phyloP scores from a whole-genome alignment of 352 stramenopile species.

The Thalassiosira hispida region DNA sequence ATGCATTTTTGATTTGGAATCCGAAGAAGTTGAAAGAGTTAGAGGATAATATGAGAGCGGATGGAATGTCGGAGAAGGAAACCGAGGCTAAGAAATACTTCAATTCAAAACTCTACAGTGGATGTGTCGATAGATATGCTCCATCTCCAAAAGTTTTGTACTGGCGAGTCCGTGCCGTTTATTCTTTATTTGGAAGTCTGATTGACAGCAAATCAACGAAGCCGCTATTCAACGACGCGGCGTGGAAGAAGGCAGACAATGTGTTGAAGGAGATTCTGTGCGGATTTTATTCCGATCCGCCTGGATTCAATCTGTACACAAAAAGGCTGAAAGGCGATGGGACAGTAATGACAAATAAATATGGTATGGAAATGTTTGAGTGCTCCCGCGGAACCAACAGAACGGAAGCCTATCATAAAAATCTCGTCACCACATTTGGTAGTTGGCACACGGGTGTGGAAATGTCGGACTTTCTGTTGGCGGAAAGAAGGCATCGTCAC shows the following conservation, averaged over 20 bases:
- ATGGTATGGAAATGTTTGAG: constrained; percentile 24
- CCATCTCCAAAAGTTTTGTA: constrained; percentile 32
- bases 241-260: constrained; percentile 45
- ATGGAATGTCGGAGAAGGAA: constrained; percentile 11
- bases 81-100: constrained; percentile 9
- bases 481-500: constrained; percentile 13
- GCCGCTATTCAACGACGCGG: constrained; percentile 34
- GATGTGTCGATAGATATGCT: constrained; percentile 10
- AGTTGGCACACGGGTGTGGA: constrained; percentile 32
- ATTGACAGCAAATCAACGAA: constrained; percentile 25
- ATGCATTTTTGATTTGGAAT: constrained; percentile 22
- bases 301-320: constrained; percentile 23
- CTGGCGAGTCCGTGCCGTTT: constrained; percentile 41
- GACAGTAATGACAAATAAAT: neutral
- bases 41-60: constrained; percentile 7
- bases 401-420: constrained; percentile 40
- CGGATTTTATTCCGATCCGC: constrained; percentile 28
- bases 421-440: constrained; percentile 36
- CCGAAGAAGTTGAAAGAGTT: constrained; percentile 7
- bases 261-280: constrained; percentile 36
- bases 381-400: constrained; percentile 49
- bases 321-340: neutral
- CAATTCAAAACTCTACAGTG: constrained; percentile 6
- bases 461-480: constrained; percentile 23
- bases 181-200: constrained; percentile 16